Percentiles rank a stretch among this genome's conserved stretches.
Conservation (phyloP, 129 eudicot species). For the sunflower (Helianthus annuus) region HanXRQr2.0-SUNRISE NC_035434.2:38603461-38603960, state of each 20-base stretch:
- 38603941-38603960: not conserved
- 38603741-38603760: constrained; percentile 7
- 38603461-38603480: constrained; percentile 9
- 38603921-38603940: not conserved
- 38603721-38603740: not conserved
- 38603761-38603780: constrained; percentile 9
- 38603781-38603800: not conserved
- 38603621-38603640: too few species aligned
- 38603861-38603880: not conserved
- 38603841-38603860: constrained; percentile 13
- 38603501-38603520: constrained; percentile 13
- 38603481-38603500: constrained; percentile 7
- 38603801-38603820: constrained; percentile 3
- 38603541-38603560: not conserved
- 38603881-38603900: not conserved
- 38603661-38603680: not conserved
- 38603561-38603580: not conserved
- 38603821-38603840: constrained; percentile 3
- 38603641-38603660: too few species aligned
- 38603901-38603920: constrained; percentile 13
- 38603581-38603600: not conserved
- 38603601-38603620: not conserved
- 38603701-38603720: not conserved
- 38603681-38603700: not conserved
- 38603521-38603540: not conserved